These are phyloP conservation scores for Lasiosphaeria ovina DNA, from an alignment of 495 filamentous ascomycete species.

Conservation along the genomic window DNA sequence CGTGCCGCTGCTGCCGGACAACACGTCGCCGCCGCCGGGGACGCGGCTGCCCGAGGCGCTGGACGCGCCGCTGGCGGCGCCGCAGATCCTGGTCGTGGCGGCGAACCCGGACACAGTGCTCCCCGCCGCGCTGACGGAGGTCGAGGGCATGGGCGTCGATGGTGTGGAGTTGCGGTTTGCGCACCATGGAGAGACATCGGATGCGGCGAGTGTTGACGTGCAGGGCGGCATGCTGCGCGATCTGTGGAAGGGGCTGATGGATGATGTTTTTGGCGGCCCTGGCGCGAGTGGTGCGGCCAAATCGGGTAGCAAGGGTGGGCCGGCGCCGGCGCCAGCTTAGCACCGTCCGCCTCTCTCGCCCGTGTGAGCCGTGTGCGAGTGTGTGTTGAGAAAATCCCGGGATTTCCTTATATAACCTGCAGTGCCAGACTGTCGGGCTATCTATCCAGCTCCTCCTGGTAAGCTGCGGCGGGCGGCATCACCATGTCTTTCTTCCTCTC, in stretches of 20 bases:
- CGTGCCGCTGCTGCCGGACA: slow-evolving; percentile 48
- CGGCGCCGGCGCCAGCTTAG: slow-evolving; percentile 4
- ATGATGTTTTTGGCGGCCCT: slow-evolving; percentile 39
- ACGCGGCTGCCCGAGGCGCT: slow-evolving; percentile 23
- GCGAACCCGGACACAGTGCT: slow-evolving; percentile 42
- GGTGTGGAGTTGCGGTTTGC: slow-evolving; percentile 48
- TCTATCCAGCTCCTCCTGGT: no score
- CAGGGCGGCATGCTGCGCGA: slow-evolving; percentile 41
- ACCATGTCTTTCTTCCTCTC: no score
- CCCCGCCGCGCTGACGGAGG: slow-evolving; percentile 42
- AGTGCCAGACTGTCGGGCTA: no score
- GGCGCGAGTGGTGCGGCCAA: not conserved
- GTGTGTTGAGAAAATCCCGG: no score
- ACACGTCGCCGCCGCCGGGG: slow-evolving; percentile 24
- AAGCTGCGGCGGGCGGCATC: no score
- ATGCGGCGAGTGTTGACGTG: slow-evolving; percentile 18
- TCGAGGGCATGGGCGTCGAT: slow-evolving; percentile 47
- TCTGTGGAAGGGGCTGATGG: slow-evolving; percentile 46
- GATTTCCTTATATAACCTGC: no score
- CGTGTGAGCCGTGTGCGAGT: no score
- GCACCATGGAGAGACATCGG: slow-evolving; percentile 24
- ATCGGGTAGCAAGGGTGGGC: not conserved
- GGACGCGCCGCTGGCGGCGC: slow-evolving; percentile 33
- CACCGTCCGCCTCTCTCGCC: no score
- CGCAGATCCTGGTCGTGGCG: slow-evolving; percentile 44